Base-by-base conservation (phyloP, 2,329 filamentous ascomycete genomes). In the Talaromyces islandicus region DNA sequence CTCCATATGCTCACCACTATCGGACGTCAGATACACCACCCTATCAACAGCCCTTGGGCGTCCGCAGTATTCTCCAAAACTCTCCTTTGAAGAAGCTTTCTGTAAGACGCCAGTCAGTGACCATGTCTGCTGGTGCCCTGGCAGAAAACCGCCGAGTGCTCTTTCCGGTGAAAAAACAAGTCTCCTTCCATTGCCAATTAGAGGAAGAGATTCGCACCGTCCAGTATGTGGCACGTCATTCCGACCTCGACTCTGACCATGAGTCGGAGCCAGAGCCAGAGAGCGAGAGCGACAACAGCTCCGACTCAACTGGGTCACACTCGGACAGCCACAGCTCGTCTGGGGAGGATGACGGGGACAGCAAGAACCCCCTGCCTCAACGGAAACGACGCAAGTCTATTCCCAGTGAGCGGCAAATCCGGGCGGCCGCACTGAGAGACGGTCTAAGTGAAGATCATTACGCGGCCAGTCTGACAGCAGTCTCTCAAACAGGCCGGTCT, bases 151-250 rank as follows among this genome's bases (percentile, higher is more conserved):
- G 59, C 10, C 48, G 59, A 19, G 51, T 58, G 12, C 57, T 58
- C 12, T 86, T 85, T 66, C 83, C 83, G 4, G 75, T 81, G 2
- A 74, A 80, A 66, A 87, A 86, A 73, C 78, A 76, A 63, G 84
- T 87, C 12, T 79, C 78, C 27, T 87, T 86, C 68, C 77, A 80
- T 21, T 75, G 74, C 12, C 80, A 81, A 19, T 69, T 86, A 27
- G 83, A 83, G 52, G 84, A 87, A 67, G 83, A 85, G 60, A 85
- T 87, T 65, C 77, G 76, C 63, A 87, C 78, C 2, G 76, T 78
- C 46, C 78, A 74, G 60, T 87, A 84, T 70, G 82, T 79, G 5
- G 71, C 81, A 57, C 79, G 80, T 41, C 83, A 86, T 64, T 82
- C 81, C 0, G 84, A 87, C 67, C 71, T 86, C 11, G 71, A 77